Conservation (phyloP, 192 early-diverging fungal species). For the Coemansia sp. region DNA sequence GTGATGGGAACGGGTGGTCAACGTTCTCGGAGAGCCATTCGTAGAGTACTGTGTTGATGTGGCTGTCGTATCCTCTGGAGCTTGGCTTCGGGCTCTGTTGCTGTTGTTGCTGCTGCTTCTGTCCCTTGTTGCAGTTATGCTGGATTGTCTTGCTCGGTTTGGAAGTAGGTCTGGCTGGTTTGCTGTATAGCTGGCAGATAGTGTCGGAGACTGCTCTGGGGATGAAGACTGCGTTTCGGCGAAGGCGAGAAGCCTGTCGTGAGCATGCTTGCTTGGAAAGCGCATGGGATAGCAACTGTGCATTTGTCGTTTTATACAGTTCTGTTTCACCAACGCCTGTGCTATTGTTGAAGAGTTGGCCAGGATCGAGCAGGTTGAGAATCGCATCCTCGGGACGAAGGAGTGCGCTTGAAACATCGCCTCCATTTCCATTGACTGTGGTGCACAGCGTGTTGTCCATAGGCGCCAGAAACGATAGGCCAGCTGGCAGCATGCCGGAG, state of each 20-base stretch:
- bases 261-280: not conserved
- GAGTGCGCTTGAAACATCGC: not conserved
- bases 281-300: not conserved
- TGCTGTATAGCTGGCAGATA: not conserved
- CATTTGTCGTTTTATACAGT: not conserved
- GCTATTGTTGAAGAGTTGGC: not conserved
- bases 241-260: not conserved
- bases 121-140: too few species aligned
- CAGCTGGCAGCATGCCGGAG: not conserved
- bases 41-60: slow-evolving; percentile 25
- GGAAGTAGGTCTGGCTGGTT: not conserved
- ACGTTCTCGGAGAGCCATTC: slow-evolving; percentile 24
- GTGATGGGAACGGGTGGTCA: slow-evolving; percentile 34
- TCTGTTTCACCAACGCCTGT: not conserved
- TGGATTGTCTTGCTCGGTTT: not conserved
- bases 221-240: slow-evolving; percentile 32
- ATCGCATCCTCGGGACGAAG: not conserved
- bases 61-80: slow-evolving; percentile 18
- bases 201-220: slow-evolving; percentile 19
- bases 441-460: not conserved
- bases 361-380: not conserved
- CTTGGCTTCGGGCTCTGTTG: not conserved
- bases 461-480: not conserved
- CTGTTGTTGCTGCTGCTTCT: too few species aligned
- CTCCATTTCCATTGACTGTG: not conserved